Conservation (phyloP, 2,329 filamentous ascomycete species). For the Pezicula neosporulosa region DNA sequence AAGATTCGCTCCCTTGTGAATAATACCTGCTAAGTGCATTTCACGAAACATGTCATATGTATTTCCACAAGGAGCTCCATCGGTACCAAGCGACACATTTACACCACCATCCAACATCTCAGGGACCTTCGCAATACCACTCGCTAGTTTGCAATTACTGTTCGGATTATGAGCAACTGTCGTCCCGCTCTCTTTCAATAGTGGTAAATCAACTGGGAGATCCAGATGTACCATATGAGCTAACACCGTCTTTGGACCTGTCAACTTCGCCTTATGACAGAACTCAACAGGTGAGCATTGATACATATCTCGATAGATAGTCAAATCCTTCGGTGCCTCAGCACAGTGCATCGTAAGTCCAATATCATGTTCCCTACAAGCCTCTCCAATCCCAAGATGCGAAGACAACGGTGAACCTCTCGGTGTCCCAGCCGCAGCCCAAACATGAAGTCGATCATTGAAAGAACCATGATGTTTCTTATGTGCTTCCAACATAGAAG, state of each 20-base stretch:
- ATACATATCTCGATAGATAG: constrained; percentile 35
- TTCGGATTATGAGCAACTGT: constrained; percentile 48
- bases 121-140: constrained; percentile 44
- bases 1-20: constrained; percentile 41
- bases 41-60: constrained; percentile 49
- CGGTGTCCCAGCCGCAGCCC: constrained; percentile 44
- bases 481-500: constrained; percentile 30
- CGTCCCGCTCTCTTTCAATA: constrained; percentile 35
- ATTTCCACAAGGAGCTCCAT: constrained; percentile 50
- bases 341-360: constrained; percentile 45
- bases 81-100: constrained; percentile 46
- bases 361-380: constrained; percentile 35
- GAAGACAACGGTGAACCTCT: constrained; percentile 36
- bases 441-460: constrained; percentile 41
- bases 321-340: constrained; percentile 36
- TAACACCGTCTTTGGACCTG: constrained; percentile 40
- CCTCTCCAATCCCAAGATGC: constrained; percentile 37
- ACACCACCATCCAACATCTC: constrained; percentile 38
- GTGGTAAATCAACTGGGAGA: constrained; percentile 34
- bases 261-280: constrained; percentile 33
- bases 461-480: constrained; percentile 17
- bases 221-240: constrained; percentile 51
- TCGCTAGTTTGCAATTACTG: constrained; percentile 49
- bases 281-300: constrained; percentile 40
- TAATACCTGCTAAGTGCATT: constrained; percentile 46